phyloP scores from a whole-genome alignment of 2,329 filamentous ascomycete species.

The Tolypocladium sp. region DNA sequence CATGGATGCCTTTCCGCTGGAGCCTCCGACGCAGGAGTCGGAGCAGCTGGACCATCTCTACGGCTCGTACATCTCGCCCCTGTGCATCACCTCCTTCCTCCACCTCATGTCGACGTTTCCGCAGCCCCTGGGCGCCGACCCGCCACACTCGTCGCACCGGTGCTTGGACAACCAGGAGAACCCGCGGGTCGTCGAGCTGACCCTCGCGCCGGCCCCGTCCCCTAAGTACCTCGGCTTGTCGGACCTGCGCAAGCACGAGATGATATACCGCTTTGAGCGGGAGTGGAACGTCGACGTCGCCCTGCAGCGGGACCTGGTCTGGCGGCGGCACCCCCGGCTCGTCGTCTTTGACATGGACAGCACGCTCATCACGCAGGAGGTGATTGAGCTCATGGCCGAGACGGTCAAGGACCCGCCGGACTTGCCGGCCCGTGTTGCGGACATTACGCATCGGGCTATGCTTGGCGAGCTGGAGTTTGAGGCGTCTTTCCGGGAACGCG shows the following conservation, averaged over 20 bases:
- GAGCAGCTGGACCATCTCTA: slow-evolving; percentile 57
- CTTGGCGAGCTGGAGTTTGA: slow-evolving; percentile 92
- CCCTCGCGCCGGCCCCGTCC: slow-evolving; percentile 50
- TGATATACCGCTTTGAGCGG: slow-evolving; percentile 73
- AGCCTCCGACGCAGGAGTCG: slow-evolving; percentile 43
- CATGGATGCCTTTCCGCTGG: slow-evolving; percentile 49
- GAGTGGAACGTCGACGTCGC: slow-evolving; percentile 85
- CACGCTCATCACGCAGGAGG: slow-evolving; percentile 93
- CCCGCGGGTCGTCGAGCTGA: slow-evolving; percentile 58
- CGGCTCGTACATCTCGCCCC: slow-evolving; percentile 54
- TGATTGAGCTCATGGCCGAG: slow-evolving; percentile 89
- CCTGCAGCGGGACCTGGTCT: slow-evolving; percentile 64
- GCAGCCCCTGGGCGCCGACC: slow-evolving; percentile 37
- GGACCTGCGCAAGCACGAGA: slow-evolving; percentile 71
- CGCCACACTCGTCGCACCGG: slow-evolving; percentile 52
- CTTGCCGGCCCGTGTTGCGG: slow-evolving; percentile 71
- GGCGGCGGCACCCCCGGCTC: slow-evolving; percentile 71
- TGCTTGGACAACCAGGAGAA: slow-evolving; percentile 52
- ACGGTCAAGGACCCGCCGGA: slow-evolving; percentile 61
- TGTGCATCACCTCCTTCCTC: slow-evolving; percentile 57
- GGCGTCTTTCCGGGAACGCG: slow-evolving; percentile 69
- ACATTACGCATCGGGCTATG: slow-evolving; percentile 92
- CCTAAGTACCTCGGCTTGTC: slow-evolving; percentile 55
- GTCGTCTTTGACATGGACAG: slow-evolving; percentile 99
- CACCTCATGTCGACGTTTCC: slow-evolving; percentile 58